Percentiles rank a stretch among this genome's conserved stretches.
Conservation (phyloP, 2,329 filamentous ascomycete genomes). For the Apiospora saccharicola region DNA sequence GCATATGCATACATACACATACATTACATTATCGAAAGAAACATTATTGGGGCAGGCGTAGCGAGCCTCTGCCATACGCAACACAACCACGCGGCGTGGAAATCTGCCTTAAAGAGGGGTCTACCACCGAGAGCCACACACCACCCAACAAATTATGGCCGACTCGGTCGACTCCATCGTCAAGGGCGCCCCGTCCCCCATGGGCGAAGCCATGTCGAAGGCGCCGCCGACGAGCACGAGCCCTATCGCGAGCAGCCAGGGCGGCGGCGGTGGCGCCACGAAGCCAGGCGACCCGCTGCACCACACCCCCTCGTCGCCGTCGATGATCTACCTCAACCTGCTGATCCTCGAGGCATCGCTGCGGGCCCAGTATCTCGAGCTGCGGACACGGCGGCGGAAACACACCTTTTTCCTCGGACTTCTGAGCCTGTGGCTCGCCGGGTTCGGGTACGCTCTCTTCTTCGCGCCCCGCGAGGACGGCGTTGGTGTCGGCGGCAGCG, state of each 20-base stretch:
- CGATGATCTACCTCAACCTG: conserved; percentile 97
- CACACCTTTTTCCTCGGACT: conserved; percentile 91
- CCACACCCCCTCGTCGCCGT: conserved; percentile 85
- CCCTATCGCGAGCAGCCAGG: conserved; percentile 50
- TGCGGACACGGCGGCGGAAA: conserved; percentile 86
- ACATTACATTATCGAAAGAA: conserved; percentile 6
- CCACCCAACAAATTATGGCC: conserved; percentile 55
- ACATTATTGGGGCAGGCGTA: background rate
- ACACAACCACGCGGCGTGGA: background rate
- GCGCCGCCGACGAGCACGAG: conserved; percentile 52
- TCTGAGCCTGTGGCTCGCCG: conserved; percentile 79
- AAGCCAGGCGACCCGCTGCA: conserved; percentile 75
- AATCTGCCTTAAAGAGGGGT: background rate
- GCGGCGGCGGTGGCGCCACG: conserved; percentile 26
- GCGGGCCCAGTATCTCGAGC: conserved; percentile 88
- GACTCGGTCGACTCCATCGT: conserved; percentile 85
- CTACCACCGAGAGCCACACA: background rate
- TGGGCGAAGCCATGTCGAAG: conserved; percentile 58
- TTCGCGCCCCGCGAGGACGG: conserved; percentile 96
- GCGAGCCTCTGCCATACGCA: background rate
- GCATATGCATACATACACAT: background rate
- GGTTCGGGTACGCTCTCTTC: conserved; percentile 91
- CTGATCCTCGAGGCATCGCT: conserved; percentile 95
- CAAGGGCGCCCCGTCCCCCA: conserved; percentile 81
- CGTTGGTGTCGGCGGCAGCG: conserved; percentile 85